Evolutionary conservation across 306 rosid genomes (phyloP).

Genomic region (Cicer chorassanicum): DNA sequence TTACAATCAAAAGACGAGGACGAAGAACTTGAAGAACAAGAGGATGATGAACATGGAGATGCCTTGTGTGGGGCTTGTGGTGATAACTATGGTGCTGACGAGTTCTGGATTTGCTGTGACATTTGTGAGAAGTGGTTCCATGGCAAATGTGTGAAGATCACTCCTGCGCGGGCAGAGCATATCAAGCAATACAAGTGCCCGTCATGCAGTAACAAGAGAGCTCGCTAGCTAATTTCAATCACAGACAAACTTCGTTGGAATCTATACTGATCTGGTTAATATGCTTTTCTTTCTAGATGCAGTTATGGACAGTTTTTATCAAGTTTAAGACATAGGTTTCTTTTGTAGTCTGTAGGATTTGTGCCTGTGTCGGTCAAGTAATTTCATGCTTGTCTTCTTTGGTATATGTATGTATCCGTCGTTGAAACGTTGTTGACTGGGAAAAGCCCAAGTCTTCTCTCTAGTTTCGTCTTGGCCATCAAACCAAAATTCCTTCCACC

Average conservation of each 20-base stretch:
- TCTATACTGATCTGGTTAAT: slow-evolving; percentile 46
- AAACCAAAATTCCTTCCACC: background rate
- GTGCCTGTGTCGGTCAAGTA: slow-evolving; percentile 31
- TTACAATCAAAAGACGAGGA: slow-evolving; percentile 64
- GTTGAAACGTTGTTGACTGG: slow-evolving; percentile 37
- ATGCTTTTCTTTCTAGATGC: slow-evolving; percentile 42
- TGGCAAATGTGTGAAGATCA: slow-evolving; percentile 89
- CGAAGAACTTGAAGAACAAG: slow-evolving; percentile 66
- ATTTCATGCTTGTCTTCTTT: slow-evolving; percentile 24
- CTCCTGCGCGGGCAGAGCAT: slow-evolving; percentile 85
- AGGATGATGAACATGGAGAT: slow-evolving; percentile 84
- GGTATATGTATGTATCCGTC: slow-evolving; percentile 15
- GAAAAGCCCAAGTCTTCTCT: slow-evolving; percentile 38
- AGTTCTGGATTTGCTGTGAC: slow-evolving; percentile 94
- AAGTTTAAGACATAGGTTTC: slow-evolving; percentile 46
- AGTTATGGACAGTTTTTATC: slow-evolving; percentile 45
- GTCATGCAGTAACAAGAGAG: slow-evolving; percentile 90
- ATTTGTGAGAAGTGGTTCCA: slow-evolving; percentile 93
- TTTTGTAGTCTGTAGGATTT: slow-evolving; percentile 45
- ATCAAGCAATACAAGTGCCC: slow-evolving; percentile 97
- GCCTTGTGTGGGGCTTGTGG: slow-evolving; percentile 87
- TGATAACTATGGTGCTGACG: slow-evolving; percentile 73
- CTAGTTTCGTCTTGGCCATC: background rate
- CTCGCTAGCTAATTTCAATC: slow-evolving; percentile 49
- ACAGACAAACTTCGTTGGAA: slow-evolving; percentile 37